phyloP scores from a whole-genome alignment of 2,329 filamentous ascomycete genomes.

The Penicillium corylophilum region DNA sequence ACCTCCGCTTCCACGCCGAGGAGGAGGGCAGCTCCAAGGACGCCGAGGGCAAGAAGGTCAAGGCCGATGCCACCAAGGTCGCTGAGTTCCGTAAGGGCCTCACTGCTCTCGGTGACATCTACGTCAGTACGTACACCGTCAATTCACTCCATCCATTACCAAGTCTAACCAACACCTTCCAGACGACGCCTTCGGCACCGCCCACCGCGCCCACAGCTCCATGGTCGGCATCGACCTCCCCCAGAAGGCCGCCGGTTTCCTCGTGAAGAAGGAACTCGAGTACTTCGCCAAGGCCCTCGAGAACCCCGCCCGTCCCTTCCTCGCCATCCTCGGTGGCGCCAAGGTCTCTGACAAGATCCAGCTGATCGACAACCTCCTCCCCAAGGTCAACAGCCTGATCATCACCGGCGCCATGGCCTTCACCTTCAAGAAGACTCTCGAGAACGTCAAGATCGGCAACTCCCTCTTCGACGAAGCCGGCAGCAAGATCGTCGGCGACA shows the following conservation, averaged over 20 bases:
- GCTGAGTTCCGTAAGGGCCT: constrained; percentile 92
- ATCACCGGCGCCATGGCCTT: constrained; percentile 99
- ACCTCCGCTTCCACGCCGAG: constrained; percentile 96
- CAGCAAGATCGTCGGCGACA: constrained; percentile 80
- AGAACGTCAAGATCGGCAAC: constrained; percentile 84
- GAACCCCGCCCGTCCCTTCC: constrained; percentile 89
- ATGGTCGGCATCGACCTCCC: constrained; percentile 97
- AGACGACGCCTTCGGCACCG: constrained; percentile 98
- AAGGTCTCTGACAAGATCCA: constrained; percentile 99
- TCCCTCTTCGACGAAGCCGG: constrained; percentile 92
- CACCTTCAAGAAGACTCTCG: constrained; percentile 99
- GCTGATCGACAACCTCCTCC: constrained; percentile 96
- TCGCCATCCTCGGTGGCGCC: constrained; percentile 95
- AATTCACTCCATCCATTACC: background rate
- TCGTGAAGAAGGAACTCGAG: constrained; percentile 99
- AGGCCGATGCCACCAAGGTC: constrained; percentile 92
- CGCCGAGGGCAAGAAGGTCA: constrained; percentile 91
- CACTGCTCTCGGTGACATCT: constrained; percentile 92
- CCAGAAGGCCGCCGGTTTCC: constrained; percentile 95
- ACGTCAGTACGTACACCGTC: constrained; percentile 70
- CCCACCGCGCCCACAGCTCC: constrained; percentile 96
- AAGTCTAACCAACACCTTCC: background rate
- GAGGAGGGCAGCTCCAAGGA: constrained; percentile 97
- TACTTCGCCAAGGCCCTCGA: constrained; percentile 98
- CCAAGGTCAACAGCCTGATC: constrained; percentile 95